Evolutionary conservation across 2,329 filamentous ascomycete genomes (phyloP).

Genomic region (Aspergillus puulaauensis): DNA sequence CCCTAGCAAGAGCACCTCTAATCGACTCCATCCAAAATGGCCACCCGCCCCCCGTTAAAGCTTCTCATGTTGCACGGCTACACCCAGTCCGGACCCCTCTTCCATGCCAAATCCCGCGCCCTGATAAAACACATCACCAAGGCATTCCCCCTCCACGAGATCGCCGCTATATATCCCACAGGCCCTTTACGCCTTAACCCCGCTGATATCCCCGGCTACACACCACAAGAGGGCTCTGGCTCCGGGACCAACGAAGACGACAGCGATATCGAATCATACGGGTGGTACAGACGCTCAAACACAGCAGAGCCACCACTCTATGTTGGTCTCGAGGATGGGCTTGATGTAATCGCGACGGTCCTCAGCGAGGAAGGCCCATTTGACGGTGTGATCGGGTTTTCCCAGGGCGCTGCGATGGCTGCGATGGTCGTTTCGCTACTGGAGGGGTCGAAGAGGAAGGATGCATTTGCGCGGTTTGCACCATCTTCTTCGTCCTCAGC

Average conservation of each 20-base stretch:
- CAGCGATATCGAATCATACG: conserved; percentile 67
- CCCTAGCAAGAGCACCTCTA: background rate
- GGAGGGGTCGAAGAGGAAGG: conserved; percentile 51
- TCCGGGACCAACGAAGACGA: conserved; percentile 28
- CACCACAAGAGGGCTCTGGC: conserved; percentile 35
- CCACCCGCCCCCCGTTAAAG: conserved; percentile 44
- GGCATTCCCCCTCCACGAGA: conserved; percentile 62
- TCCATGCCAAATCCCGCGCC: conserved; percentile 84
- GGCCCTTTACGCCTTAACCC: conserved; percentile 64
- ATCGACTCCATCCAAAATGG: background rate
- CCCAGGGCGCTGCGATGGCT: conserved; percentile 72
- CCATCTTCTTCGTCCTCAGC: conserved; percentile 3
- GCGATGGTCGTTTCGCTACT: conserved; percentile 71
- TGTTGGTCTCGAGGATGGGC: conserved; percentile 66
- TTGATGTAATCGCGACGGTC: conserved; percentile 61
- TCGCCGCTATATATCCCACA: conserved; percentile 67
- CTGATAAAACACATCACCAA: conserved; percentile 79
- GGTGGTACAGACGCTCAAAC: conserved; percentile 72
- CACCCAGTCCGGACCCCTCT: conserved; percentile 84
- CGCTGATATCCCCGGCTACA: conserved; percentile 69
- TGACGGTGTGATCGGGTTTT: conserved; percentile 79
- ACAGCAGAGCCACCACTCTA: conserved; percentile 67
- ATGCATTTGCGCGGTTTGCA: conserved; percentile 49
- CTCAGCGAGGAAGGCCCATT: conserved; percentile 66
- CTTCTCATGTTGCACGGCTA: conserved; percentile 83